Conservation (phyloP, 139 green algal genomes). For the Diplosphaera chodatii region DNA sequence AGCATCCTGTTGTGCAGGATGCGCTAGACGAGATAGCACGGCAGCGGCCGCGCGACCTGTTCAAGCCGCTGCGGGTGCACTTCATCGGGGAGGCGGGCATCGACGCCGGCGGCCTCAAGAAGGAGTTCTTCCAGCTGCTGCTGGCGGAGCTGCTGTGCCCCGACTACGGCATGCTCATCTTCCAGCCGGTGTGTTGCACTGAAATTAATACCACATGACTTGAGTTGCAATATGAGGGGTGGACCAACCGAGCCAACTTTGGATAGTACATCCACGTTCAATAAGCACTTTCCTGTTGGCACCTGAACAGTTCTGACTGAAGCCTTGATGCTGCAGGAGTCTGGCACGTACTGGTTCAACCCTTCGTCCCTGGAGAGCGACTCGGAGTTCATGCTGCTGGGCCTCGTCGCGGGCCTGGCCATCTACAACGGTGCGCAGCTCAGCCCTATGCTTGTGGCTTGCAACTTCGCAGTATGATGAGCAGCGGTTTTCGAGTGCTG, state of each 20-base stretch:
- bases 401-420: slow-evolving; percentile 80
- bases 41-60: slow-evolving; percentile 72
- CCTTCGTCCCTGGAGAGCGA: slow-evolving; percentile 52
- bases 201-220: too few relatives aligned
- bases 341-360: slow-evolving; percentile 84
- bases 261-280: too few relatives aligned
- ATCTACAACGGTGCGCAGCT: slow-evolving; percentile 86
- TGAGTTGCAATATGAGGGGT: too few relatives aligned
- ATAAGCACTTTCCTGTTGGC: too few relatives aligned
- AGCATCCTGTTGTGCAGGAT: slow-evolving; percentile 62
- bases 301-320: too few relatives aligned
- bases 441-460: too few relatives aligned
- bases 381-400: slow-evolving; percentile 78
- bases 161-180: slow-evolving; percentile 84
- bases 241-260: too few relatives aligned
- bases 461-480: too few relatives aligned
- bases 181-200: slow-evolving; percentile 42
- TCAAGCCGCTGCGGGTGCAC: slow-evolving; percentile 90
- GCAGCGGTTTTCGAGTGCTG: too few relatives aligned
- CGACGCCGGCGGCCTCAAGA: slow-evolving; percentile 85
- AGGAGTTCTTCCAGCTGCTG: slow-evolving; percentile 95
- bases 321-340: too few relatives aligned
- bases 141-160: slow-evolving; percentile 77
- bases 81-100: slow-evolving; percentile 96
- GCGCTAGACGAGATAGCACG: slow-evolving; percentile 80